Evolutionary conservation across 2,329 filamentous ascomycete species (phyloP).

Genomic region (Aspergillus novofumigatus): DNA sequence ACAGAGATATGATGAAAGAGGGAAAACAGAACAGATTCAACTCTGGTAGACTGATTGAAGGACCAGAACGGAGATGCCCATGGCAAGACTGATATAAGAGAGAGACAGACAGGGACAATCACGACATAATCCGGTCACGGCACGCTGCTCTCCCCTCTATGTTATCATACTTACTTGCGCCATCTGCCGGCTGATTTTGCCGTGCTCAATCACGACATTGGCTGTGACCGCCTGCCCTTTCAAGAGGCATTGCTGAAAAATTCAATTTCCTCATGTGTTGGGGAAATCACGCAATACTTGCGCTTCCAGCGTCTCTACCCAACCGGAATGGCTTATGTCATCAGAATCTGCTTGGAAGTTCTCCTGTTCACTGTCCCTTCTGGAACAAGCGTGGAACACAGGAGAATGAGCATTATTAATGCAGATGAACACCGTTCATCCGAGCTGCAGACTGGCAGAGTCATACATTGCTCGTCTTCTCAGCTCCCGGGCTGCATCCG

Average conservation of each 20-base stretch:
- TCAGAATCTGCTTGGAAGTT: neutral
- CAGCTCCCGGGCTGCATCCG: neutral
- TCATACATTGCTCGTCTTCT: neutral
- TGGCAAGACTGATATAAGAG: slow-evolving; percentile 26
- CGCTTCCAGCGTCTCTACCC: slow-evolving; percentile 15
- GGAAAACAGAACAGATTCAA: slow-evolving; percentile 1
- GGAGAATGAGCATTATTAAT: neutral
- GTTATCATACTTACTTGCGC: slow-evolving; percentile 13
- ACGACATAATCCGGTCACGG: slow-evolving; percentile 29
- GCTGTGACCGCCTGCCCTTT: slow-evolving; percentile 25
- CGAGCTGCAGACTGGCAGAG: neutral
- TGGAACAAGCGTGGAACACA: slow-evolving; percentile 1
- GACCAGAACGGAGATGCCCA: slow-evolving; percentile 15
- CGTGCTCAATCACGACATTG: slow-evolving; percentile 27
- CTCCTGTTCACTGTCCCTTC: slow-evolving; percentile 18
- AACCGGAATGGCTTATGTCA: slow-evolving; percentile 16
- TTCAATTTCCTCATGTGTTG: slow-evolving; percentile 27
- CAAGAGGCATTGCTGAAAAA: slow-evolving; percentile 21
- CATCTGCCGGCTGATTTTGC: slow-evolving; percentile 24
- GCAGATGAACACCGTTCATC: neutral
- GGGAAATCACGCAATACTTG: slow-evolving; percentile 41
- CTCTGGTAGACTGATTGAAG: slow-evolving; percentile 10
- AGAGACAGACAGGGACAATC: slow-evolving; percentile 23
- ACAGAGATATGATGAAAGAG: slow-evolving; percentile 5
- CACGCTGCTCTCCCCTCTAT: slow-evolving; percentile 19